A percentile compares a stretch with the other conserved stretches of the same genome.
These are phyloP conservation scores for Thuja plicata DNA, from an alignment of 83 land plant genomes.

Conservation along the genomic window DNA sequence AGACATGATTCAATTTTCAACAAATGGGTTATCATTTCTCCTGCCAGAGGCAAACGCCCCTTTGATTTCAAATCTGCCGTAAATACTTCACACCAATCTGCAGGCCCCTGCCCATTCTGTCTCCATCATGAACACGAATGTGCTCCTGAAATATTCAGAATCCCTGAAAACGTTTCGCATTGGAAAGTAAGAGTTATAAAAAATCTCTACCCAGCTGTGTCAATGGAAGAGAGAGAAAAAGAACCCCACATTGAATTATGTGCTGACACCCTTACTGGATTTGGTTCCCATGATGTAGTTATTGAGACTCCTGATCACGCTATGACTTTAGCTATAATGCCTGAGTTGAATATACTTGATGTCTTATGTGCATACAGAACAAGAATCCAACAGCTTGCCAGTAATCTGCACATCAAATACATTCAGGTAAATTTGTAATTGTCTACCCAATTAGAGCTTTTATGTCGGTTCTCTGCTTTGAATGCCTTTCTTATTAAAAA, in stretches of 20 bases:
- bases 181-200: slow-evolving; percentile 65
- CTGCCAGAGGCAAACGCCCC: slow-evolving; percentile 58
- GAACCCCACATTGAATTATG: not conserved
- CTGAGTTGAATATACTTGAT: slow-evolving; percentile 29
- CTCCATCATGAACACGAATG: slow-evolving; percentile 58
- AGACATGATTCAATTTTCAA: slow-evolving; percentile 47
- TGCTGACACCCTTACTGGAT: slow-evolving; percentile 23
- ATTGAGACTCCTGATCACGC: slow-evolving; percentile 60
- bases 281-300: slow-evolving; percentile 76
- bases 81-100: slow-evolving; percentile 14
- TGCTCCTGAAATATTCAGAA: slow-evolving; percentile 77
- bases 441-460: not conserved
- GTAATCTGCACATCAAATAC: slow-evolving; percentile 30
- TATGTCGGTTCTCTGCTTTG: too few relatives aligned
- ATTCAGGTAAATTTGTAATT: slow-evolving; percentile 47
- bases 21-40: slow-evolving; percentile 65
- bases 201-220: slow-evolving; percentile 67
- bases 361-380: slow-evolving; percentile 51
- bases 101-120: slow-evolving; percentile 56
- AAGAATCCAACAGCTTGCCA: slow-evolving; percentile 36
- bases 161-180: slow-evolving; percentile 24
- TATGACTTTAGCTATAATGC: slow-evolving; percentile 31
- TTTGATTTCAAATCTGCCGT: slow-evolving; percentile 51
- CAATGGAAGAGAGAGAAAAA: slow-evolving; percentile 12
- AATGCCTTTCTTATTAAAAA: not conserved